Evolutionary conservation across 2,329 filamentous ascomycete species (phyloP).

Genomic region (Ophiostoma sp.): DNA sequence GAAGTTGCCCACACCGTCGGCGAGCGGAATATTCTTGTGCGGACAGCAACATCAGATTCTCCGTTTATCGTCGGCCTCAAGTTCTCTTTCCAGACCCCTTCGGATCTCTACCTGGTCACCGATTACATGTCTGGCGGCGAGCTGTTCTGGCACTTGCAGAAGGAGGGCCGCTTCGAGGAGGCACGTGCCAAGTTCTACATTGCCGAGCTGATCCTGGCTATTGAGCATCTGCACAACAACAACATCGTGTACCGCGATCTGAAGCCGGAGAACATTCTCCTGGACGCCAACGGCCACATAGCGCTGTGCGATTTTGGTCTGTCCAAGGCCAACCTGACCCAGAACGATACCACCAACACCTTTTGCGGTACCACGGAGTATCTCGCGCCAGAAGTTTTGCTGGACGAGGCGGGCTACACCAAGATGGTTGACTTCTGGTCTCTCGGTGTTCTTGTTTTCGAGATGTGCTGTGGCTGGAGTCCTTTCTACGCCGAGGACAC

Average conservation of each 20-base stretch:
- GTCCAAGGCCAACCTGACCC: conserved; percentile 93
- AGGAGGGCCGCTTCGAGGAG: conserved; percentile 93
- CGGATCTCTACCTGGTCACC: conserved; percentile 94
- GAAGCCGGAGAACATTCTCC: conserved; percentile 94
- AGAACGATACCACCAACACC: conserved; percentile 97
- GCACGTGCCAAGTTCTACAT: conserved; percentile 97
- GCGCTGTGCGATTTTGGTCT: conserved; percentile 95
- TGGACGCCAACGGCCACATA: conserved; percentile 96
- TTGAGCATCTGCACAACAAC: conserved; percentile 92
- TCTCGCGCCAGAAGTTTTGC: conserved; percentile 85
- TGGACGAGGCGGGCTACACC: conserved; percentile 96
- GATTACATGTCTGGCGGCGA: conserved; percentile 99
- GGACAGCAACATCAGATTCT: conserved; percentile 91
- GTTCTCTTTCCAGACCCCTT: conserved; percentile 96
- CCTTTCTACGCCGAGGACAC: conserved; percentile 99
- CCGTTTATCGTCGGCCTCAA: conserved; percentile 97
- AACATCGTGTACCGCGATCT: conserved; percentile 97
- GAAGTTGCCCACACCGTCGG: conserved; percentile 96
- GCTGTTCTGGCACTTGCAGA: conserved; percentile 97
- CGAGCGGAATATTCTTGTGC: conserved; percentile 93
- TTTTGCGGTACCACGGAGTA: conserved; percentile 99
- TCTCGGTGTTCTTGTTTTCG: conserved; percentile 91
- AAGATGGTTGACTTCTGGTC: conserved; percentile 99
- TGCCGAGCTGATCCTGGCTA: conserved; percentile 88
- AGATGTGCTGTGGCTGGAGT: conserved; percentile 99